A percentile compares a stretch with the other conserved stretches of the same genome.
Evolutionary conservation across 805 yeast species (phyloP).

Genomic region (Candida vartiovaarae): DNA sequence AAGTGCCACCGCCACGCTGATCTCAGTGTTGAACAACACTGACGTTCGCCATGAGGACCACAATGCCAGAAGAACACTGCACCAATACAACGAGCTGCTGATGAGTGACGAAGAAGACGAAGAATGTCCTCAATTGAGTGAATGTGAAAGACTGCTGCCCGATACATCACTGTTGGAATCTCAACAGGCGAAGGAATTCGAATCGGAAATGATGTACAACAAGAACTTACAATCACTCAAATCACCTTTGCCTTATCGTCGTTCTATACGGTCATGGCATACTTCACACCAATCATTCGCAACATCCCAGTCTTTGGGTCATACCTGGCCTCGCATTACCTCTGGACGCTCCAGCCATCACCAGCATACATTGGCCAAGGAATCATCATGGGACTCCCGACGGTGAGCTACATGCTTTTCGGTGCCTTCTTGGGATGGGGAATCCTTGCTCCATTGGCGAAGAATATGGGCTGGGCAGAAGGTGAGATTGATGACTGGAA

Average conservation of each 20-base stretch:
- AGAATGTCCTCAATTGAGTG: background rate
- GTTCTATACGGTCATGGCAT: slow-evolving; percentile 61
- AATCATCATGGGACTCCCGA: slow-evolving; percentile 91
- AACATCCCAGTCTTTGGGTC: slow-evolving; percentile 73
- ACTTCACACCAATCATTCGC: slow-evolving; percentile 63
- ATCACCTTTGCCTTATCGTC: slow-evolving; percentile 66
- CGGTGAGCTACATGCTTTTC: slow-evolving; percentile 83
- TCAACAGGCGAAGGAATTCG: slow-evolving; percentile 21
- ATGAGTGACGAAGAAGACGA: slow-evolving; percentile 15
- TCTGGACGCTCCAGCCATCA: slow-evolving; percentile 90
- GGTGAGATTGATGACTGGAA: slow-evolving; percentile 91
- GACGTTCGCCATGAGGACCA: slow-evolving; percentile 29
- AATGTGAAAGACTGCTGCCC: background rate
- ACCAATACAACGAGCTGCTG: slow-evolving; percentile 12
- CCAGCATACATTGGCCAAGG: slow-evolving; percentile 99
- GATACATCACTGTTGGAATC: slow-evolving; percentile 25
- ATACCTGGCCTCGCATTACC: slow-evolving; percentile 50
- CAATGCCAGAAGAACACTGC: slow-evolving; percentile 4
- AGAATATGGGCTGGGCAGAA: slow-evolving; percentile 74
- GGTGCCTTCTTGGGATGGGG: slow-evolving; percentile 94
- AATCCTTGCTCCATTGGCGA: slow-evolving; percentile 74
- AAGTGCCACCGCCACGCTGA: slow-evolving; percentile 89
- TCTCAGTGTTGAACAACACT: slow-evolving; percentile 77
- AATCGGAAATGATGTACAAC: slow-evolving; percentile 31
- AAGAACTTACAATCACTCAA: slow-evolving; percentile 54